Evolutionary conservation across 2,329 filamentous ascomycete species (phyloP).

Genomic region (Aspergillus carbonarius): DNA sequence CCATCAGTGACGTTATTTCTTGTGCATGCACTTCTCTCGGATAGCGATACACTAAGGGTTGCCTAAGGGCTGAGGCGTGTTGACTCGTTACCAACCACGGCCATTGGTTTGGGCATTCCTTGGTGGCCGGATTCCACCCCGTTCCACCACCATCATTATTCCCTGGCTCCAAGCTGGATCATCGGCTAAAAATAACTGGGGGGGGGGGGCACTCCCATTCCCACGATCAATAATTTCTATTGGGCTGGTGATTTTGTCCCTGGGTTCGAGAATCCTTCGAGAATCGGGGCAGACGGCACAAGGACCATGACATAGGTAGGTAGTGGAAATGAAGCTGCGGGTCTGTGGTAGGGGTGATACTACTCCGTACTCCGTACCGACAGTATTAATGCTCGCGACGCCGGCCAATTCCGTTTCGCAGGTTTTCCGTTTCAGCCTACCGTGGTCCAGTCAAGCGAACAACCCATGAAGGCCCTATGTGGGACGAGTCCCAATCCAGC

Average conservation of each 20-base stretch:
- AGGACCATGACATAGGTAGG: not conserved
- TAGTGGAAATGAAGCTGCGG: constrained; percentile 2
- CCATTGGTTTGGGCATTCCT: constrained; percentile 1
- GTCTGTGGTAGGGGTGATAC: not conserved
- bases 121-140: constrained; percentile 4
- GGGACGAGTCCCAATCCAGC: constrained; percentile 2
- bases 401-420: constrained; percentile 1
- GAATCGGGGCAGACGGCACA: constrained; percentile 12
- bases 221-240: constrained; percentile 11
- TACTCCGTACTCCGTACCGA: not conserved
- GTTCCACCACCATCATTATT: not conserved
- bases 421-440: constrained; percentile 1
- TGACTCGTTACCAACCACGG: not conserved
- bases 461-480: constrained; percentile 4
- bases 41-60: not conserved
- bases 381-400: not conserved
- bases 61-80: not conserved
- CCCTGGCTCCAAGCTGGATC: constrained; percentile 17
- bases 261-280: constrained; percentile 35
- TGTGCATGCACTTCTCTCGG: not conserved
- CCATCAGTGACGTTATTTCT: not conserved
- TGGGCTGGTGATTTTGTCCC: constrained; percentile 9
- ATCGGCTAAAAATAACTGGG: constrained; percentile 29
- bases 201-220: constrained; percentile 1
- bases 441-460: not conserved